These are phyloP conservation scores for Clavispora carvajalis DNA, from an alignment of 805 yeast genomes.

Conservation along the genomic window DNA sequence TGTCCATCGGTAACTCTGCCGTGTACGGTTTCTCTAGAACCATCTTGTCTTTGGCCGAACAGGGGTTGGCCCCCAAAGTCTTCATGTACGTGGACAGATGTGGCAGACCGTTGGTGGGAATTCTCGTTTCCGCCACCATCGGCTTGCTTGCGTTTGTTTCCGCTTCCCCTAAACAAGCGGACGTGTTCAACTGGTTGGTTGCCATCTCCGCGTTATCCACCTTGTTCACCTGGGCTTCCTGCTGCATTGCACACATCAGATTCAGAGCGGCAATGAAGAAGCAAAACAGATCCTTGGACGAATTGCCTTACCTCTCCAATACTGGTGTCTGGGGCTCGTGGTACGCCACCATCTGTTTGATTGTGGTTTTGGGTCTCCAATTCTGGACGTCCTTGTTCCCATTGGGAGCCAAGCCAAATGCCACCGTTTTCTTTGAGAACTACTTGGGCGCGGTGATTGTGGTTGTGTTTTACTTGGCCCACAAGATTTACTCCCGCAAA, in stretches of 20 bases:
- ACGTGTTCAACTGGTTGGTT: constrained; percentile 37
- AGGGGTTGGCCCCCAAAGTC: constrained; percentile 33
- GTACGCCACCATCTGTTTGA: constrained; percentile 20
- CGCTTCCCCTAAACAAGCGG: constrained; percentile 33
- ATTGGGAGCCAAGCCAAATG: constrained; percentile 17
- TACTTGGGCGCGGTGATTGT: constrained; percentile 23
- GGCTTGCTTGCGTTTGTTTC: constrained; percentile 38
- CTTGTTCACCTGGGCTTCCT: constrained; percentile 39
- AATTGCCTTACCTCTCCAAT: constrained; percentile 50
- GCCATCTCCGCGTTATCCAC: constrained; percentile 39
- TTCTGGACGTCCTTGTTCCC: constrained; percentile 26
- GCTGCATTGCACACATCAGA: constrained; percentile 36
- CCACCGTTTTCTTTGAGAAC: constrained; percentile 20
- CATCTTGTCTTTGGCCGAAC: constrained; percentile 34
- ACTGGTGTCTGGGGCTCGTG: constrained; percentile 37
- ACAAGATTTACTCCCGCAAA: constrained; percentile 19
- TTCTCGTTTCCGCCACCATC: constrained; percentile 26
- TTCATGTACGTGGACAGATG: constrained; percentile 33
- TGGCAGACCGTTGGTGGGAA: constrained; percentile 39
- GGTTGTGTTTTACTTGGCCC: constrained; percentile 18
- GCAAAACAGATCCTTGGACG: constrained; percentile 39
- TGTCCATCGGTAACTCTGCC: constrained; percentile 40
- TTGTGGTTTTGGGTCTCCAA: constrained; percentile 20
- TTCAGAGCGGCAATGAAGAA: constrained; percentile 35
- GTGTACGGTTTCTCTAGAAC: constrained; percentile 41